These are phyloP conservation scores for Zelopaecilomyces penicillatus DNA, from an alignment of 2,329 filamentous ascomycete genomes.

Conservation along the genomic window DNA sequence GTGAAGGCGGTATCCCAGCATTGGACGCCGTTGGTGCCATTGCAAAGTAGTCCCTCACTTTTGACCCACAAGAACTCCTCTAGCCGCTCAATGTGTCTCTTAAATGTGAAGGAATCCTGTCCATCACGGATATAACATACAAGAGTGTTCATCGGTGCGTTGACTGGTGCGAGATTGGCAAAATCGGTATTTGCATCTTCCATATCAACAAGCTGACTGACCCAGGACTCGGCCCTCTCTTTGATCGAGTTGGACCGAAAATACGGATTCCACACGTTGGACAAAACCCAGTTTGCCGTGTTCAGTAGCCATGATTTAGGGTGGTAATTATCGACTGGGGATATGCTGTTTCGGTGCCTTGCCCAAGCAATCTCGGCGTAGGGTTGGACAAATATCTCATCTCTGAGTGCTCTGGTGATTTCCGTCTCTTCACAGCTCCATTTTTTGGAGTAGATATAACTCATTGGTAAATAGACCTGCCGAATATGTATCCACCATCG, in stretches of 20 bases:
- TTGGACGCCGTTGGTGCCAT: conserved; percentile 97
- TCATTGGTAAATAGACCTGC: conserved; percentile 91
- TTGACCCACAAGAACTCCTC: conserved; percentile 91
- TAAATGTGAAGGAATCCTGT: conserved; percentile 61
- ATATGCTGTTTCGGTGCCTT: conserved; percentile 73
- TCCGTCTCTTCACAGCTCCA: conserved; percentile 72
- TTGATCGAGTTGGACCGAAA: conserved; percentile 59
- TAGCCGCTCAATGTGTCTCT: conserved; percentile 69
- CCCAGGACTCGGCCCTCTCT: conserved; percentile 69
- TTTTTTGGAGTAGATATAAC: conserved; percentile 75
- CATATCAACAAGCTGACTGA: conserved; percentile 74
- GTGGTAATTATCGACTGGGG: conserved; percentile 77
- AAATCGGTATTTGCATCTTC: conserved; percentile 92
- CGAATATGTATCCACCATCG: conserved; percentile 98
- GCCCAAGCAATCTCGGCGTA: conserved; percentile 72
- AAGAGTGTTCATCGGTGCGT: conserved; percentile 81
- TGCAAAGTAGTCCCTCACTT: conserved; percentile 83
- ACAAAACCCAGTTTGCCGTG: conserved; percentile 66
- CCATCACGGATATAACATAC: conserved; percentile 80
- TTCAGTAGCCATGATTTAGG: conserved; percentile 83
- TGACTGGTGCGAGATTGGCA: conserved; percentile 80
- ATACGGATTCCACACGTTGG: conserved; percentile 72
- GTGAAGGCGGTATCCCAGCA: conserved; percentile 92
- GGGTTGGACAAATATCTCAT: conserved; percentile 76
- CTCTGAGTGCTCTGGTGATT: conserved; percentile 60